A percentile compares a stretch with the other conserved stretches of the same genome.
phyloP scores from a whole-genome alignment of 2,329 filamentous ascomycete genomes.

The Elsinoe arachidis region DNA sequence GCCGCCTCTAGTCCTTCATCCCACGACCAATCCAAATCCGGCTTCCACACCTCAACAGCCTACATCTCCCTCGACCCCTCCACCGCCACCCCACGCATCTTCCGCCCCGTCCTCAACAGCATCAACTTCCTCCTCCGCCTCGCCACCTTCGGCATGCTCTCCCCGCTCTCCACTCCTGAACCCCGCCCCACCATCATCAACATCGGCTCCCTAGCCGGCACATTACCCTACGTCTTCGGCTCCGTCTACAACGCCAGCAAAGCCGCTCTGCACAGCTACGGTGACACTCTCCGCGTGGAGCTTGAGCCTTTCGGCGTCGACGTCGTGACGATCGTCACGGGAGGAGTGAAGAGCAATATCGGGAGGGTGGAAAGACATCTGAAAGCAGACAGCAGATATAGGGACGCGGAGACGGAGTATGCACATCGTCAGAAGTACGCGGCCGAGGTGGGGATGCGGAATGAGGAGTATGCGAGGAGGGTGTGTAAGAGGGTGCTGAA shows the following conservation, averaged over 20 bases:
- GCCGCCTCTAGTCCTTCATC: constrained; percentile 16
- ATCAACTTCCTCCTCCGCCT: constrained; percentile 16
- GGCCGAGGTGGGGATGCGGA: constrained; percentile 45
- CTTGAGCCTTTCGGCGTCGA: constrained; percentile 43
- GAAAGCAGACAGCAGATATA: constrained; percentile 41
- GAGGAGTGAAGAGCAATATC: constrained; percentile 52
- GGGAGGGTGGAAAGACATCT: constrained; percentile 44
- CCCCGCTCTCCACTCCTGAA: neutral
- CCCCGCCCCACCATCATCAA: constrained; percentile 26
- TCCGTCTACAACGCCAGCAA: constrained; percentile 50
- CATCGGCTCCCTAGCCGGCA: constrained; percentile 37
- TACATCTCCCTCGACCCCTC: constrained; percentile 7
- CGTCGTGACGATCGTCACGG: constrained; percentile 46
- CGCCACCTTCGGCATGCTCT: constrained; percentile 1
- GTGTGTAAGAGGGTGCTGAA: constrained; percentile 46
- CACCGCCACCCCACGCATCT: neutral
- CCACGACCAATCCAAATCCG: constrained; percentile 20
- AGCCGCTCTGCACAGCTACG: constrained; percentile 51
- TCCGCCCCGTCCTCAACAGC: constrained; percentile 9
- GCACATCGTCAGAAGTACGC: constrained; percentile 43
- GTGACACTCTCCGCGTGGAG: constrained; percentile 50
- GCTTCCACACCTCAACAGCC: constrained; percentile 15
- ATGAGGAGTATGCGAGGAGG: constrained; percentile 44
- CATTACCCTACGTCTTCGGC: constrained; percentile 37
- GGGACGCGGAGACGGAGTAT: constrained; percentile 45